These are phyloP conservation scores for Magnolia changhungtana DNA, from an alignment of 164 flowering plant species.

Conservation along the genomic window DNA sequence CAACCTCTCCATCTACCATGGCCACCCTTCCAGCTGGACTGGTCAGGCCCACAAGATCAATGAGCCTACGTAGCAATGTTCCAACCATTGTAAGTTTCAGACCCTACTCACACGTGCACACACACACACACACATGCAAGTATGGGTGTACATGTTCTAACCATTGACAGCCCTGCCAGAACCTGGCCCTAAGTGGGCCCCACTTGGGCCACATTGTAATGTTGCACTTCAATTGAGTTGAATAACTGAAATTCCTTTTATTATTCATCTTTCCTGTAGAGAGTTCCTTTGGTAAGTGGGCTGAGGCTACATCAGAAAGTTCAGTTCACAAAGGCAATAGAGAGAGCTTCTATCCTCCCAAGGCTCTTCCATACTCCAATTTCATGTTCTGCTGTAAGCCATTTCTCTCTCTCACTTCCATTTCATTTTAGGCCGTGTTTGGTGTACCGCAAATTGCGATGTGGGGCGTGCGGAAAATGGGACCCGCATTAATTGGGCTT, in stretches of 20 bases:
- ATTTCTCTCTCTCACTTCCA: background rate
- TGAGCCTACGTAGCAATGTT: background rate
- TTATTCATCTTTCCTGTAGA: slow-evolving; percentile 15
- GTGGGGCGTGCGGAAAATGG: no score
- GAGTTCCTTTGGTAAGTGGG: slow-evolving; percentile 20
- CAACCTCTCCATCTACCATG: slow-evolving; percentile 22
- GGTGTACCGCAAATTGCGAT: no score
- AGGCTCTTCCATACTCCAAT: slow-evolving; percentile 27
- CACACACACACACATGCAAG: background rate
- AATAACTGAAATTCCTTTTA: background rate
- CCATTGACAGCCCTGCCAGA: no score
- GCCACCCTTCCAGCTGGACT: slow-evolving; percentile 17
- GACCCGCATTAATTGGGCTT: no score
- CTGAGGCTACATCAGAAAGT: slow-evolving; percentile 22
- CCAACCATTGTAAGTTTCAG: slow-evolving; percentile 16
- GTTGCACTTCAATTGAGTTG: background rate
- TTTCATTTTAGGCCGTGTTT: background rate
- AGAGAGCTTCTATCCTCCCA: slow-evolving; percentile 16
- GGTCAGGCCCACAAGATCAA: slow-evolving; percentile 4
- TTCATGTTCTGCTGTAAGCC: slow-evolving; percentile 37
- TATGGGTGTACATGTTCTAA: no score
- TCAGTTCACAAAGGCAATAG: slow-evolving; percentile 18
- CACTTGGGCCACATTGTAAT: background rate
- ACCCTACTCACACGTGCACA: background rate
- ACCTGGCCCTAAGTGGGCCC: background rate